A percentile compares a stretch with the other conserved stretches of the same genome.
Evolutionary conservation across 1,139 yeast species (phyloP).

Genomic region (Sugiyamaella pinicola): DNA sequence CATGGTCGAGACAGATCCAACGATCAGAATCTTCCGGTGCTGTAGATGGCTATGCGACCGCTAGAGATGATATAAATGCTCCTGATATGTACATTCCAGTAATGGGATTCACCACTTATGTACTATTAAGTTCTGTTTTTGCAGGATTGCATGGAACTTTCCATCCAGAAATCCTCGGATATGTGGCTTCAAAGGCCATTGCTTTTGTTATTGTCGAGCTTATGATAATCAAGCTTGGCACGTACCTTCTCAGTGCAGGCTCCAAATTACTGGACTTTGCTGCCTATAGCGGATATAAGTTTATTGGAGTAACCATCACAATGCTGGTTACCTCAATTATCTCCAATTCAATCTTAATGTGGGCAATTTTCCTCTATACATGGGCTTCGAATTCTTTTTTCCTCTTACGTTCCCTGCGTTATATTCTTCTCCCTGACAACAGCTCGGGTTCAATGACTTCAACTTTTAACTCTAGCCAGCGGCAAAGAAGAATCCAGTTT

Average conservation of each 20-base stretch:
- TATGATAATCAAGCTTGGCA: conserved; percentile 59
- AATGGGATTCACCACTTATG: conserved; percentile 78
- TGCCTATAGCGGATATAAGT: conserved; percentile 93
- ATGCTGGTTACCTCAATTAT: conserved; percentile 46
- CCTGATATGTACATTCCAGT: conserved; percentile 94
- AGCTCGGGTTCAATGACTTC: conserved; percentile 29
- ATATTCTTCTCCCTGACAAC: conserved; percentile 60
- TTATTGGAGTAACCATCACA: conserved; percentile 62
- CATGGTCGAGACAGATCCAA: conserved; percentile 49
- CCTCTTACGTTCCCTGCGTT: conserved; percentile 79
- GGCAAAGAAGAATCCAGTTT: conserved; percentile 83
- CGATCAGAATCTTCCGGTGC: conserved; percentile 43
- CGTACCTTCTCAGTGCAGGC: conserved; percentile 60
- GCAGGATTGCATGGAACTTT: conserved; percentile 89
- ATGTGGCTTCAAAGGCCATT: conserved; percentile 84
- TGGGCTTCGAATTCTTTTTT: conserved; percentile 48
- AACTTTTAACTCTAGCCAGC: conserved; percentile 55
- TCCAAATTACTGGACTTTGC: conserved; percentile 76
- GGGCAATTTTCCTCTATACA: conserved; percentile 45
- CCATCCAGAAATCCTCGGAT: conserved; percentile 91
- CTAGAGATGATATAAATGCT: conserved; percentile 83
- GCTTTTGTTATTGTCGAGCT: conserved; percentile 81
- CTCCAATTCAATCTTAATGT: conserved; percentile 50
- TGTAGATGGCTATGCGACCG: conserved; percentile 63
- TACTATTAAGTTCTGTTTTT: conserved; percentile 78